A percentile compares a stretch with the other conserved stretches of the same genome.
Conservation (phyloP, 2,329 filamentous ascomycete species). For the Penicillium sp. region DNA sequence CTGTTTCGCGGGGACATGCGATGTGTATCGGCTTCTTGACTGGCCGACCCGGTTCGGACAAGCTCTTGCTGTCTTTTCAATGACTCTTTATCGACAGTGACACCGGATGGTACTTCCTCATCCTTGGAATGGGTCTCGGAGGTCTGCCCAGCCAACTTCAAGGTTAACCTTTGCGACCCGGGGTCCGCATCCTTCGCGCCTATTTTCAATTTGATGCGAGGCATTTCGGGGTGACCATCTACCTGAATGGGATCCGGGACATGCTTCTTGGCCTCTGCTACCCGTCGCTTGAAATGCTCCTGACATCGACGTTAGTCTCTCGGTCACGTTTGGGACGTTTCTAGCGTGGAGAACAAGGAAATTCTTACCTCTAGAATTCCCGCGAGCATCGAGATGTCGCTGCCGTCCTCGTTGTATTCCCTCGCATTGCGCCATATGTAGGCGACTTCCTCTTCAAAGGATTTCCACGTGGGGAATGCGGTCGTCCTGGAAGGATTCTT, state of each 20-base stretch:
- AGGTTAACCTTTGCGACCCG: conserved; percentile 67
- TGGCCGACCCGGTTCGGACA: conserved; percentile 52
- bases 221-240: conserved; percentile 53
- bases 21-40: conserved; percentile 25
- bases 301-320: conserved; percentile 42
- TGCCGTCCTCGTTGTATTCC: conserved; percentile 89
- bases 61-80: conserved; percentile 57
- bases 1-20: conserved; percentile 31
- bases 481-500: conserved; percentile 62
- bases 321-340: not conserved
- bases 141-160: conserved; percentile 67
- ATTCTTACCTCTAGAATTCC: conserved; percentile 73
- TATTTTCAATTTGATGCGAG: conserved; percentile 81
- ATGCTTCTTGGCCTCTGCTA: conserved; percentile 71
- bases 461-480: conserved; percentile 80
- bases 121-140: conserved; percentile 51
- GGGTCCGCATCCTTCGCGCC: conserved; percentile 49
- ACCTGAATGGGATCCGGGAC: conserved; percentile 66
- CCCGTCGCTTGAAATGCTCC: conserved; percentile 68
- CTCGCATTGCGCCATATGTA: conserved; percentile 86
- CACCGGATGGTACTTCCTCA: conserved; percentile 47
- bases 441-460: conserved; percentile 77
- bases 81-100: conserved; percentile 59
- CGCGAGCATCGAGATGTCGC: conserved; percentile 77
- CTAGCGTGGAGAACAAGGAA: not conserved